Evolutionary conservation across 306 rosid genomes (phyloP).

Genomic region (Dalbergia cultrata): DNA sequence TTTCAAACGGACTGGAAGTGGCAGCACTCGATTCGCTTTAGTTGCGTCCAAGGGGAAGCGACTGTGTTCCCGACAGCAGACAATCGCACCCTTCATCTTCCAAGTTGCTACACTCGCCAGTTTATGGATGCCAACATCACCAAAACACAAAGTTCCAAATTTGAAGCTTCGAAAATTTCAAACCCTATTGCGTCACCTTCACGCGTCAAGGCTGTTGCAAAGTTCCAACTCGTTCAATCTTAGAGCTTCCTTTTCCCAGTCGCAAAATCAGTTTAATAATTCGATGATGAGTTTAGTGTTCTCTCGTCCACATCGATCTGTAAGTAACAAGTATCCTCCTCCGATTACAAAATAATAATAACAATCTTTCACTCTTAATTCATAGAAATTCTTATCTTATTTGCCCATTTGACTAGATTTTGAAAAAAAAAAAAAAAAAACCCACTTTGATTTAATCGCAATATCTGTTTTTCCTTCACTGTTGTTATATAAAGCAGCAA

Average conservation of each 20-base stretch:
- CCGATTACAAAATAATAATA: background rate
- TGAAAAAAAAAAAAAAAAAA: background rate
- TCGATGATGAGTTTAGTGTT: conserved; percentile 55
- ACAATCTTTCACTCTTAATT: background rate
- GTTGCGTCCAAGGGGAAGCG: background rate
- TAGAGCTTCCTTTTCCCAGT: background rate
- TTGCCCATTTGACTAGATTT: conserved; percentile 21
- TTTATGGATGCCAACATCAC: conserved; percentile 6
- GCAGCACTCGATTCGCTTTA: background rate
- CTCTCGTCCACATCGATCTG: conserved; percentile 41
- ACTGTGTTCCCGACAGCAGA: background rate
- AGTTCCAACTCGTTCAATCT: background rate
- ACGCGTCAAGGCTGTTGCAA: background rate
- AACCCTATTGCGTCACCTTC: background rate
- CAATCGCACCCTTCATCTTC: conserved; percentile 1
- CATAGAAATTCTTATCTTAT: background rate
- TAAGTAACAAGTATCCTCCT: conserved; percentile 41
- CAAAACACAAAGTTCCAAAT: conserved; percentile 1
- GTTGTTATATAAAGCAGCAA: background rate
- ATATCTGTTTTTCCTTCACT: background rate
- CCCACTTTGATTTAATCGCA: background rate
- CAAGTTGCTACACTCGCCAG: background rate
- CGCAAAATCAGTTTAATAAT: background rate
- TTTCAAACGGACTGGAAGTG: background rate
- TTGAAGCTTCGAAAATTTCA: background rate